Evolutionary conservation across 495 filamentous ascomycete genomes (phyloP).

Genomic region (Penicillium desertorum): DNA sequence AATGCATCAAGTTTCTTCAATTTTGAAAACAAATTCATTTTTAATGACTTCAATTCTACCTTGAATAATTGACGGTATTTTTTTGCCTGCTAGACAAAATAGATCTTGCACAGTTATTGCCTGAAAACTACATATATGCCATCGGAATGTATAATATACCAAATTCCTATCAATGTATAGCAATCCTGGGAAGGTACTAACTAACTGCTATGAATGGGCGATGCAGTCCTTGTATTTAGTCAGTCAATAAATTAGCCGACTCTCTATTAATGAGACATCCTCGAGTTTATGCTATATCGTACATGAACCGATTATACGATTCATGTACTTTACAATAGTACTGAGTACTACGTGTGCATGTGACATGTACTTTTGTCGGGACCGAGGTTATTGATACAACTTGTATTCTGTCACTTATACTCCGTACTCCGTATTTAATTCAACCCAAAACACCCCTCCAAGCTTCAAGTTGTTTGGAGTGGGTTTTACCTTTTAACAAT

Average conservation of each 20-base stretch:
- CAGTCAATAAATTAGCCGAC: not conserved
- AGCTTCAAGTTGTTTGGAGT: not conserved
- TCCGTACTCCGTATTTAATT: not conserved
- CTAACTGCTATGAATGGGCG: not conserved
- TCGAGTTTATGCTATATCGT: not conserved
- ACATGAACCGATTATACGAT: not conserved
- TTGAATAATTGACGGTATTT: not conserved
- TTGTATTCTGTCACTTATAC: not conserved
- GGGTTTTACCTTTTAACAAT: not conserved
- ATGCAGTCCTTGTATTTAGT: not conserved
- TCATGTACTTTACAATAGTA: not conserved
- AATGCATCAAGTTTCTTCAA: conserved; percentile 5
- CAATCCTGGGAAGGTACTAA: no score
- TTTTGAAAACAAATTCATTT: not conserved
- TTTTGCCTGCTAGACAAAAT: not conserved
- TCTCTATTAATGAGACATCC: not conserved
- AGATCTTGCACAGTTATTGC: not conserved
- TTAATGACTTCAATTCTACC: not conserved
- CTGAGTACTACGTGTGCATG: not conserved
- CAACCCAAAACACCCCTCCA: not conserved
- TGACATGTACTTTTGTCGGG: not conserved
- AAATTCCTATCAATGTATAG: no score
- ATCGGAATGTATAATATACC: no score
- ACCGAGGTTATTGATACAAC: not conserved
- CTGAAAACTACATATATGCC: not conserved